These are phyloP conservation scores for Saccharum spontaneum DNA, from an alignment of 176 grass and related monocot genomes.

Conservation along the genomic window DNA sequence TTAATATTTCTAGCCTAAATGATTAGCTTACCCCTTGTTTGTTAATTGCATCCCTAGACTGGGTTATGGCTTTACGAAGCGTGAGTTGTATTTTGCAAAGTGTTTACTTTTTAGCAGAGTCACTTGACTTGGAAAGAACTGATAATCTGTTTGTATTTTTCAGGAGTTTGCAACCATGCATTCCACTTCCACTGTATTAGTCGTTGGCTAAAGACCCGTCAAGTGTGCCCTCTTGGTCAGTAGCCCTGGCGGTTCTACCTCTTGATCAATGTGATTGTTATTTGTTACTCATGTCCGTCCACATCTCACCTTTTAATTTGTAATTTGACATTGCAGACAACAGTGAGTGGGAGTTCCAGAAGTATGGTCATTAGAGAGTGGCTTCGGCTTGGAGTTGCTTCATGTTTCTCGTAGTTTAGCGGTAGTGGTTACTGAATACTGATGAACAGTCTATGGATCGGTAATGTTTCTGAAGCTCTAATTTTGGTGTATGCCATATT, in stretches of 20 bases:
- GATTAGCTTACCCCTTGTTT: not conserved
- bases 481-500: conserved; percentile 1
- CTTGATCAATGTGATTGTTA: conserved; percentile 18
- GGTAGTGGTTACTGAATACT: not conserved
- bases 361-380: conserved; percentile 77
- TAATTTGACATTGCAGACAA: conserved; percentile 63
- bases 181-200: conserved; percentile 99
- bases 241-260: not conserved
- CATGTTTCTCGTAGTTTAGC: conserved; percentile 7
- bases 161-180: conserved; percentile 98
- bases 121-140: not conserved
- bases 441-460: conserved; percentile 8
- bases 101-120: not conserved
- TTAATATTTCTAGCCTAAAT: not conserved
- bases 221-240: conserved; percentile 95
- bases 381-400: not conserved
- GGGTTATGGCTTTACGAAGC: not conserved
- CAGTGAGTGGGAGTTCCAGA: conserved; percentile 99
- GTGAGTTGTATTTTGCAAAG: not conserved
- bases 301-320: not conserved
- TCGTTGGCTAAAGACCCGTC: conserved; percentile 97
- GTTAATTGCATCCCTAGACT: not conserved
- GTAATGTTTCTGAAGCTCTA: conserved; percentile 11
- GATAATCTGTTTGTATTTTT: conserved; percentile 10
- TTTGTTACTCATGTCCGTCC: not conserved